These are phyloP conservation scores for Ceratobasidium sp. DNA, from an alignment of 1,284 basidiomycete species.

Conservation along the genomic window DNA sequence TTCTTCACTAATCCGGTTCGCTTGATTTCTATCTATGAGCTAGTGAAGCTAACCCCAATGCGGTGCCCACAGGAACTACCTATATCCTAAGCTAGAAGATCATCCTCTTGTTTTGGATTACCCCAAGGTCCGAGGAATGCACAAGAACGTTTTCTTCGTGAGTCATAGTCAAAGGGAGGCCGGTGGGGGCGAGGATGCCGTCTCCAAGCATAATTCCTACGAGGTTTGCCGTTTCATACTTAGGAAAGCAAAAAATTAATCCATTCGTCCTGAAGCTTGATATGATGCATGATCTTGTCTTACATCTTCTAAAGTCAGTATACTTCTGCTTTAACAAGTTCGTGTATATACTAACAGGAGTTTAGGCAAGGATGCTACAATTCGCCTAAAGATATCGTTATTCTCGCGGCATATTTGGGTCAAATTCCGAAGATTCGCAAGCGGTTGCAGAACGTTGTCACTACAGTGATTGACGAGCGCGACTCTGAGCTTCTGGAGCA, in stretches of 20 bases:
- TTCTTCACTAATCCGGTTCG: slow-evolving; percentile 62
- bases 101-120: slow-evolving; percentile 66
- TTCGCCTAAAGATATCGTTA: slow-evolving; percentile 75
- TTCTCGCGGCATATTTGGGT: slow-evolving; percentile 80
- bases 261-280: slow-evolving; percentile 62
- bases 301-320: slow-evolving; percentile 71
- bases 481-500: slow-evolving; percentile 71
- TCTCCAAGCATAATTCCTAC: slow-evolving; percentile 73
- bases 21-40: neutral
- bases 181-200: slow-evolving; percentile 67
- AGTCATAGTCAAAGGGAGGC: slow-evolving; percentile 69
- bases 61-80: slow-evolving; percentile 61
- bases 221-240: slow-evolving; percentile 65
- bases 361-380: slow-evolving; percentile 70
- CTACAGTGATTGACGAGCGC: slow-evolving; percentile 75
- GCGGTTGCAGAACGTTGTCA: slow-evolving; percentile 64
- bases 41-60: neutral
- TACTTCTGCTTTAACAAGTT: neutral
- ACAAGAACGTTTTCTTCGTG: slow-evolving; percentile 71
- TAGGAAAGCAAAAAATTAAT: neutral
- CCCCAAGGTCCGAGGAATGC: slow-evolving; percentile 68
- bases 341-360: neutral
- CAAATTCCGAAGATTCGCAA: slow-evolving; percentile 73
- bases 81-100: slow-evolving; percentile 72
- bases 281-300: slow-evolving; percentile 77